Conservation (phyloP, 176 grass and related monocot genomes). For the Oryza officinalis region DNA sequence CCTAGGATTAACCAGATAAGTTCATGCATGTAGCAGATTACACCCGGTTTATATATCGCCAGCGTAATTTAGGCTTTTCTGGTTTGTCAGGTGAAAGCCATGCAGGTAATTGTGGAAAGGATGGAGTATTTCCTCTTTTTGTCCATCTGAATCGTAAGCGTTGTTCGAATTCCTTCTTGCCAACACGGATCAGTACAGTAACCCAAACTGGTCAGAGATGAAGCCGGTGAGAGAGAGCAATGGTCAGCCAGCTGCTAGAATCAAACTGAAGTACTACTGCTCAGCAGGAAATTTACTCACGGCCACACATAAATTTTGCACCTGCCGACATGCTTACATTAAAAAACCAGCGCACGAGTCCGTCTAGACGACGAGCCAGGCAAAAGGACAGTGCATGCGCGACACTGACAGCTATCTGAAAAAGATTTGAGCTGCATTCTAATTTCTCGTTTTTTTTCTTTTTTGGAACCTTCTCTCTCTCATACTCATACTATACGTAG, state of each 20-base stretch:
- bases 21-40: too few species aligned
- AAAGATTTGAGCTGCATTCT: background rate
- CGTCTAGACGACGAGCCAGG: background rate
- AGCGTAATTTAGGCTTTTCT: too few species aligned
- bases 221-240: background rate
- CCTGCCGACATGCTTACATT: conserved; percentile 16
- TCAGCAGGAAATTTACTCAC: conserved; percentile 11
- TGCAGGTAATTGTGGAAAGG: background rate
- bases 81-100: too few species aligned
- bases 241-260: background rate
- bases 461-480: background rate
- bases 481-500: too few species aligned
- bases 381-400: background rate
- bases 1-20: too few species aligned
- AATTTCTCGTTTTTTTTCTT: background rate
- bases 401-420: background rate
- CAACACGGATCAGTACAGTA: background rate
- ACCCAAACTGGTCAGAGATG: background rate
- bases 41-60: too few species aligned
- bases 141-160: background rate
- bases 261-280: background rate
- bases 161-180: background rate
- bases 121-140: background rate
- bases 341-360: conserved; percentile 21
- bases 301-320: background rate